phyloP scores from a whole-genome alignment of 805 yeast genomes.

The Ogataea trehaloabstinens region DNA sequence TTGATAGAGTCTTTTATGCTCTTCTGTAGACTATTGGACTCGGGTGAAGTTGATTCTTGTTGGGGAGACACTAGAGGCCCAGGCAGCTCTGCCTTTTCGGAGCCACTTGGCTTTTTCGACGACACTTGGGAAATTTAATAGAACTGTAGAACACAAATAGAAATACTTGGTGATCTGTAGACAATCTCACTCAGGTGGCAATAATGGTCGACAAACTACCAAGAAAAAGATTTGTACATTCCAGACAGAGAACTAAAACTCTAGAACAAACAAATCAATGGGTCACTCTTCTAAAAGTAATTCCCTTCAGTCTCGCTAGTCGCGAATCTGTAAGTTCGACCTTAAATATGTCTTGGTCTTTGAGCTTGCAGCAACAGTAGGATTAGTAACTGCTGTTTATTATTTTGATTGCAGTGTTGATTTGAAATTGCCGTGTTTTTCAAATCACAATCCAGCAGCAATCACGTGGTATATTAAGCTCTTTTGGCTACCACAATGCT shows the following conservation, averaged over 20 bases:
- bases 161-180: background rate
- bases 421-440: background rate
- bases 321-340: too few relatives aligned
- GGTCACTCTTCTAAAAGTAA: too few relatives aligned
- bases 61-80: background rate
- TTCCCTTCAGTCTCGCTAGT: too few relatives aligned
- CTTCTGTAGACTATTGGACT: constrained; percentile 6
- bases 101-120: background rate
- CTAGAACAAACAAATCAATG: background rate
- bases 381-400: too few relatives aligned
- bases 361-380: too few relatives aligned
- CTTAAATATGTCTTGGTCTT: too few relatives aligned
- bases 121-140: background rate
- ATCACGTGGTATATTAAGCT: background rate
- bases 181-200: background rate
- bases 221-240: background rate
- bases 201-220: background rate
- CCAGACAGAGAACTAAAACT: too few relatives aligned
- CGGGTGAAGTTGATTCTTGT: background rate
- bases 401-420: too few relatives aligned
- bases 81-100: background rate
- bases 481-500: background rate
- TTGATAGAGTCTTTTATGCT: constrained; percentile 33
- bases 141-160: background rate
- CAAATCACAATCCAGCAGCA: background rate